These are phyloP conservation scores for Arthroderma sp. DNA, from an alignment of 2,329 filamentous ascomycete genomes.

Conservation along the genomic window DNA sequence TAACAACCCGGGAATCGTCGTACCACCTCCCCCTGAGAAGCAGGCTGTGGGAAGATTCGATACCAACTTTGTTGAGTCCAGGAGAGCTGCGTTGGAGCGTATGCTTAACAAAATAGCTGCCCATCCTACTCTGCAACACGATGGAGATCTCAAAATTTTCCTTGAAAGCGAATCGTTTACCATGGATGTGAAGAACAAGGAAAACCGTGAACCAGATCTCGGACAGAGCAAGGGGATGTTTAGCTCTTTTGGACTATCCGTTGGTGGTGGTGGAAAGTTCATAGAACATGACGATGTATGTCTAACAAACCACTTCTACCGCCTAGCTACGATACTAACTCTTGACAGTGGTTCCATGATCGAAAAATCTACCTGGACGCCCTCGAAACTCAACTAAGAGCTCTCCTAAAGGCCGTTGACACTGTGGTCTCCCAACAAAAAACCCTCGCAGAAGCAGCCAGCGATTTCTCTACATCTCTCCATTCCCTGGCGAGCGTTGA, in stretches of 20 bases:
- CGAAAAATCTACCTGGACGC: constrained; percentile 90
- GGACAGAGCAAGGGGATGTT: constrained; percentile 90
- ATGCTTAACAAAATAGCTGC: constrained; percentile 95
- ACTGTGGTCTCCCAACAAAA: constrained; percentile 85
- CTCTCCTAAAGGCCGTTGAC: constrained; percentile 85
- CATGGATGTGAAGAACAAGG: constrained; percentile 94
- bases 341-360: constrained; percentile 81
- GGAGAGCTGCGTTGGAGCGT: constrained; percentile 81
- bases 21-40: constrained; percentile 93
- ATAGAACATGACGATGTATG: constrained; percentile 91
- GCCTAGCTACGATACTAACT: not conserved
- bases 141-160: constrained; percentile 89
- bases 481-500: constrained; percentile 87
- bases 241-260: constrained; percentile 66
- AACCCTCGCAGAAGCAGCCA: constrained; percentile 82
- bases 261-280: constrained; percentile 73
- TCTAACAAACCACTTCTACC: constrained; percentile 12
- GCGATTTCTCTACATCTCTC: constrained; percentile 86
- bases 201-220: constrained; percentile 73
- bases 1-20: constrained; percentile 89
- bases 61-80: constrained; percentile 87
- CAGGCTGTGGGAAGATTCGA: constrained; percentile 95
- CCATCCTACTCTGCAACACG: constrained; percentile 83
- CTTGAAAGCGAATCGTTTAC: constrained; percentile 94
- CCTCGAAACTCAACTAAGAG: constrained; percentile 79